Evolutionary conservation across 2,329 filamentous ascomycete genomes (phyloP), one percentile per base, ranked within the genome.

Genomic region (Epichloe uncinata): DNA sequence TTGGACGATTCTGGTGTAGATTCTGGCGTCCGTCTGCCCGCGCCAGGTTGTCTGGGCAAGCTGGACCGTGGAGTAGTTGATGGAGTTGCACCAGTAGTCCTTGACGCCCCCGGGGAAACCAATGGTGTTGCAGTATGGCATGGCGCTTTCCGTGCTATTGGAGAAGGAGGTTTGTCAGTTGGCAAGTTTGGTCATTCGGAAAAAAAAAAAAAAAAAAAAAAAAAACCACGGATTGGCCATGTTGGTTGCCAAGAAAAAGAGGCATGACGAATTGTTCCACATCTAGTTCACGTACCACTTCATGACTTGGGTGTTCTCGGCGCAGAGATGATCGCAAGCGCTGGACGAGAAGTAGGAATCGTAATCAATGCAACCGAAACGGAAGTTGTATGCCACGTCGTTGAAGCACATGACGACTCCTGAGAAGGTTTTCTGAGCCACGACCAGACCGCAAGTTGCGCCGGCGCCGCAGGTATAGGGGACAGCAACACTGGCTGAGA

Each of bases 351-450:
- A 63, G 33, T 69, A 62, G 15, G 66, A 57, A 0, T 54, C 52
- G 44, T 63, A 67, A 53, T 73, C 69, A 11, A 71, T 51, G 49
- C 73, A 76, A 3, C 54, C 59, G 7, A 63, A 53, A 18, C 63
- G 61, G 38, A 69, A 59, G 38, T 58, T 54, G 54, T 69, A 75
- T 5, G 55, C 54, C 0, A 49, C 49, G 9, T 48, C 51, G 8
- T 65, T 55, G 48, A 70, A 76, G 60, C 73, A 76, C 20, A 66
- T 70, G 18, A 72, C 65, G 16, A 60, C 60, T 15, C 73, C 73
- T 3, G 58, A 49, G 6, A 49, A 50, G 12, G 51, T 53, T 4
- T 54, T 47, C 3, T 60, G 52, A 4, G 65, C 54, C 1, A 66
- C 66, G 45, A 70, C 60, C 47, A 75, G 64, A 36, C 69, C 67